These are phyloP conservation scores for Wickerhamomyces queroliae DNA, from an alignment of 805 yeast genomes.

Conservation along the genomic window DNA sequence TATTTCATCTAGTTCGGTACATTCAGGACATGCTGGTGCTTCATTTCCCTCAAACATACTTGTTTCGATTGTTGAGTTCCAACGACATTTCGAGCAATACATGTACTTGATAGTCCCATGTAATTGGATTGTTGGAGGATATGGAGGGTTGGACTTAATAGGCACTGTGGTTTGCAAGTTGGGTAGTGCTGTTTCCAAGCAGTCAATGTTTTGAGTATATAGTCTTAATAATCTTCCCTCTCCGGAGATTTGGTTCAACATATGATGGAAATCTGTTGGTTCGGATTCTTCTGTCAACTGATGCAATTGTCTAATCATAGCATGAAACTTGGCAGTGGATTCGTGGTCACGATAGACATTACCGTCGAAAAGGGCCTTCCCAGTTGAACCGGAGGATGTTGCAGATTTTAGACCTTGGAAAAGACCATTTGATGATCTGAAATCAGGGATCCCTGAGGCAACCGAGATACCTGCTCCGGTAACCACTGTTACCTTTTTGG, in stretches of 20 bases:
- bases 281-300: conserved; percentile 44
- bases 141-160: conserved; percentile 34
- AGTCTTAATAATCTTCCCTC: conserved; percentile 64
- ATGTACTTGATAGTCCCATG: conserved; percentile 77
- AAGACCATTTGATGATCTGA: conserved; percentile 74
- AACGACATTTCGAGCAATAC: conserved; percentile 72
- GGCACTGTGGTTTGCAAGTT: conserved; percentile 46
- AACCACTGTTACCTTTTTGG: conserved; percentile 56
- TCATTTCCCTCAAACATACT: conserved; percentile 36
- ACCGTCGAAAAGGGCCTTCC: conserved; percentile 76
- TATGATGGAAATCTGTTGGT: conserved; percentile 72
- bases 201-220: conserved; percentile 87
- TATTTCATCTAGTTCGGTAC: conserved; percentile 51
- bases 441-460: conserved; percentile 87
- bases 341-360: conserved; percentile 63
- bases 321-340: conserved; percentile 61
- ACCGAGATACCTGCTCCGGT: conserved; percentile 93
- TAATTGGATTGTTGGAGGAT: conserved; percentile 65
- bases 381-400: conserved; percentile 34
- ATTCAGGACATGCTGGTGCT: conserved; percentile 61
- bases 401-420: conserved; percentile 46
- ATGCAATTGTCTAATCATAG: conserved; percentile 63
- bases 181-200: conserved; percentile 59
- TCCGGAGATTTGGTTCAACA: conserved; percentile 52
- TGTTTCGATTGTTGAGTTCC: conserved; percentile 47